Base-by-base conservation (phyloP, 768 basidiomycete genomes). In the Mycena amicta region DNA sequence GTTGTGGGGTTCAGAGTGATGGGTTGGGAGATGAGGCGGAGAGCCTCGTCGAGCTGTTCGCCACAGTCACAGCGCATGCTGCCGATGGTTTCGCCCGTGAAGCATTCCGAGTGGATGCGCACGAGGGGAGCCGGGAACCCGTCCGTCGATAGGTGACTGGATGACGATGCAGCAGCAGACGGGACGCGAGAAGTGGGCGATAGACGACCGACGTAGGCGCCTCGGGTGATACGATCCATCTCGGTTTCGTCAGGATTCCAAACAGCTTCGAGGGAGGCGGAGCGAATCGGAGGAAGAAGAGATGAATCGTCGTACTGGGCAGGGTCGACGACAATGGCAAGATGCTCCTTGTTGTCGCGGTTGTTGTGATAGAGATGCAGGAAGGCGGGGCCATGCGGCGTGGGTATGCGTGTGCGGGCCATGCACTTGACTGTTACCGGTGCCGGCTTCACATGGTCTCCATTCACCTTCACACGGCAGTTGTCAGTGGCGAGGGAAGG, bases 31-130 rank as follows among this genome's bases (percentile, higher is more conserved):
- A 98, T 93, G 66, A 88, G 87, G 12, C 93, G 84, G 60, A 98
- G 87, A n/a, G 97, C 94, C 71, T 98, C 96, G 74, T 98, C 95
- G 3, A 99, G 82, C 72, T 99, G 97, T 74, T 98, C 95, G 15
- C 97, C 97, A 69, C 97, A 99, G 72, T 99, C 97, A 70, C 97
- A 99, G 29, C 97, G 89, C 91, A 97, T 95, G 79, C 94, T 88
- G 26, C 97, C 97, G 57, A 98, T 85, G 6, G 95, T 98, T 74
- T 98, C 97, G 27, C 97, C 97, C 0, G 97, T 99, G 75, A 94
- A 98, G 72, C 97, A 99, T 72, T 99, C 97, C 27, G 94, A 97
- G 74, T 99, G 97, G 51, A 99, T 93, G 37, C 97, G 88, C 43
- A 99, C 87, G 52, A 98, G 84, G 0, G 97, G 94, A 0, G 88